Conservation (phyloP, 345 rosid genomes). For the Murraya koenigii region DNA sequence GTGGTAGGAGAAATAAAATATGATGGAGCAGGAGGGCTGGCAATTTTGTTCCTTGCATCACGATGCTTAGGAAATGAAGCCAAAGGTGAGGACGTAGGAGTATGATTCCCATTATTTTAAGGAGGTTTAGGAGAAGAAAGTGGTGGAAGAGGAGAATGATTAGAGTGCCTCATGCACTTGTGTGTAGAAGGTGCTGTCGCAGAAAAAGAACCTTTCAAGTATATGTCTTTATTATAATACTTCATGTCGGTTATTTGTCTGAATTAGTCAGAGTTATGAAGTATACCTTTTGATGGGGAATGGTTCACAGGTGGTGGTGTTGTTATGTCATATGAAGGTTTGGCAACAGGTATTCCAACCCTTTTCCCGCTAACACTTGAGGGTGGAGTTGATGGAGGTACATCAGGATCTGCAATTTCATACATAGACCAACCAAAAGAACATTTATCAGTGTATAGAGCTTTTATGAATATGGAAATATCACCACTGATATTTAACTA, state of each 20-base stretch:
- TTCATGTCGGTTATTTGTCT: not conserved
- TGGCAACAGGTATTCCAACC: conserved; percentile 48
- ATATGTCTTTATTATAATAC: not conserved
- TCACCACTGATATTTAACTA: not conserved
- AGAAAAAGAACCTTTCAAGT: conserved; percentile 32
- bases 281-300: conserved; percentile 47
- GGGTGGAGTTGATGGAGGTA: conserved; percentile 46
- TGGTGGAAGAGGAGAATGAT: conserved; percentile 32
- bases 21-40: conserved; percentile 40
- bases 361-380: conserved; percentile 34
- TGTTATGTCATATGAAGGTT: conserved; percentile 44
- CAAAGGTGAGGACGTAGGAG: conserved; percentile 45
- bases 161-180: conserved; percentile 15
- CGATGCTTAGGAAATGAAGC: conserved; percentile 39
- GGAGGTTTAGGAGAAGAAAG: conserved; percentile 27
- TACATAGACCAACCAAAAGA: conserved; percentile 9
- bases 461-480: not conserved
- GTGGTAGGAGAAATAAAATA: conserved; percentile 44
- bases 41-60: conserved; percentile 31
- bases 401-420: conserved; percentile 39
- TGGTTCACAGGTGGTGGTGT: conserved; percentile 37
- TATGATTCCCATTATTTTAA: conserved; percentile 12
- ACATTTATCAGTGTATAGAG: not conserved
- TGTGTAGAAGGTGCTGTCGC: conserved; percentile 36
- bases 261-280: not conserved